Evolutionary conservation across 2,329 filamentous ascomycete genomes (phyloP), one percentile per base, ranked within the genome.

Genomic region (Fusarium proliferatum): DNA sequence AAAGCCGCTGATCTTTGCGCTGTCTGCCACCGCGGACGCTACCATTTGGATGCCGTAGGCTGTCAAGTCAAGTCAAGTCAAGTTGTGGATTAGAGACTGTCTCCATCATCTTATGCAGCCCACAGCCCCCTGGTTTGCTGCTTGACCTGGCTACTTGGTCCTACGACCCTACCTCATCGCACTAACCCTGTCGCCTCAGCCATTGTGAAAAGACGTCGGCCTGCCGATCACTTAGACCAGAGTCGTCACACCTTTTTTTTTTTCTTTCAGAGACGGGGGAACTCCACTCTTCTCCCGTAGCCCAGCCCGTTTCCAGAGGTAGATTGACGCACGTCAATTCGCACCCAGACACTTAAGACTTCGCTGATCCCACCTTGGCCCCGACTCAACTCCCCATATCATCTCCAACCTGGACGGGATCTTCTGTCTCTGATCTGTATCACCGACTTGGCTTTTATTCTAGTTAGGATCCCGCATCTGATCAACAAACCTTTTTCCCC

Each of bases 281-380:
- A 78, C 79, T 82, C 80, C 80, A 82, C 80, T 79, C 74, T 78
- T 73, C 78, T 81, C 79, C 82, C 81, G 80, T 80, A 78, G 79
- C 77, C 83, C 83, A 80, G 79, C 78, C 79, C 76, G 79, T 78
- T 78, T 80, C 79, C 74, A 79, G 80, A 81, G 77, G 78, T 78
- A 78, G 79, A 79, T 81, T 82, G 81, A 82, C 81, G 81, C 81
- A 83, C 79, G 80, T 82, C 80, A 81, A 81, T 81, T 80, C 76
- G 73, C 73, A 80, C 76, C 77, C 76, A 78, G 83, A 85, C 86
- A 88, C 87, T 87, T 88, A 88, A 88, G 82, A 88, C 85, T 84
- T 86, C 85, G 87, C 86, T 88, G 87, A 89, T 89, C 87, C 87
- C 86, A 85, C 81, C 77, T 80, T 77, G 78, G 75, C 72, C 72